Conservation (phyloP, 352 stramenopile genomes). For the Hyaloperonospora brassicae region DNA sequence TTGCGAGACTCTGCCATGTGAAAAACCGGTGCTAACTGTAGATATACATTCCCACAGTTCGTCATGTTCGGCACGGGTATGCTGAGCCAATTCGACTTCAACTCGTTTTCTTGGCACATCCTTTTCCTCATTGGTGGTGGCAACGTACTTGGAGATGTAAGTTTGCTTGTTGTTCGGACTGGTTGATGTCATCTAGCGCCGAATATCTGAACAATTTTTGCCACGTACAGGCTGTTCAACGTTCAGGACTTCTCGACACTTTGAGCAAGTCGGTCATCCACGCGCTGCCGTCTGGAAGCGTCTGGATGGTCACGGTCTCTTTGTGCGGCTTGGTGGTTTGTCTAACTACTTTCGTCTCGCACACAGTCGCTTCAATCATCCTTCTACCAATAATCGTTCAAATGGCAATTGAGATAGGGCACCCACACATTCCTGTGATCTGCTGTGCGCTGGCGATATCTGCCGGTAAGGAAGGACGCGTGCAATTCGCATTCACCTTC, state of each 20-base stretch:
- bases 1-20: neutral
- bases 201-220: constrained; percentile 1
- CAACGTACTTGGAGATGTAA: constrained; percentile 87
- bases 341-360: constrained; percentile 90
- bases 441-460: constrained; percentile 83
- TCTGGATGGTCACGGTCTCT: constrained; percentile 83
- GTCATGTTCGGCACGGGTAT: constrained; percentile 85
- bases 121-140: constrained; percentile 88
- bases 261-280: constrained; percentile 78
- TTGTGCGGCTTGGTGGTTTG: constrained; percentile 80
- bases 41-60: constrained; percentile 34
- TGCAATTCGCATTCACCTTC: neutral
- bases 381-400: constrained; percentile 88
- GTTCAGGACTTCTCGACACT: constrained; percentile 73
- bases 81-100: constrained; percentile 90
- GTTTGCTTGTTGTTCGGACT: constrained; percentile 4
- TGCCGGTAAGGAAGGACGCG: constrained; percentile 40
- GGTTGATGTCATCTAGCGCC: too few relatives aligned
- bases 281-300: constrained; percentile 65
- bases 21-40: constrained; percentile 2
- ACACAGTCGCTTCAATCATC: constrained; percentile 90
- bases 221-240: constrained; percentile 55
- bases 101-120: constrained; percentile 91
- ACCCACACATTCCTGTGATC: constrained; percentile 82
- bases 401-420: constrained; percentile 80